A percentile compares a stretch with the other conserved stretches of the same genome.
These are phyloP conservation scores for Calonectria leucothoes DNA, from an alignment of 2,329 filamentous ascomycete species.

Conservation along the genomic window DNA sequence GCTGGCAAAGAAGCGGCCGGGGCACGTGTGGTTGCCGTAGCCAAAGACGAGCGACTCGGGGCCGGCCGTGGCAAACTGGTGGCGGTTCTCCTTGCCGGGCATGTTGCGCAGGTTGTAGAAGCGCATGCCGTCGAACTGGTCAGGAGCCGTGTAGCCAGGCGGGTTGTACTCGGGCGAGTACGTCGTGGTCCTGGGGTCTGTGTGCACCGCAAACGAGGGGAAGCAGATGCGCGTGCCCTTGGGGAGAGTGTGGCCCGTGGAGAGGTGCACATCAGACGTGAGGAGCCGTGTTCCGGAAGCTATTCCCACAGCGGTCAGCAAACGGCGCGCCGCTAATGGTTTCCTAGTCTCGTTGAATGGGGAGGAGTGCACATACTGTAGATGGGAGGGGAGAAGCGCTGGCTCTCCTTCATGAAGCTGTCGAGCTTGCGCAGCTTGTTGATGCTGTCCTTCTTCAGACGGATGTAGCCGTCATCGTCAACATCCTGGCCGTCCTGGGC, in stretches of 20 bases:
- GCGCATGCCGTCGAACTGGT: constrained; percentile 28
- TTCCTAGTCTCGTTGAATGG: neutral
- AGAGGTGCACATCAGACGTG: constrained; percentile 19
- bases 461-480: constrained; percentile 4
- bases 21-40: constrained; percentile 31
- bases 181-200: constrained; percentile 11
- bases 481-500: constrained; percentile 17
- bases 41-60: constrained; percentile 24
- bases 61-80: constrained; percentile 26
- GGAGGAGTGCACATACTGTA: constrained; percentile 27
- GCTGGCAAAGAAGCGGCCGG: constrained; percentile 26
- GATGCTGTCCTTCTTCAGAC: constrained; percentile 19
- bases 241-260: constrained; percentile 30
- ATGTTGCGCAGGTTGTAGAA: constrained; percentile 31
- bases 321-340: neutral
- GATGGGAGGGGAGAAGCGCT: constrained; percentile 34
- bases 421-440: constrained; percentile 33
- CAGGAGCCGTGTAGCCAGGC: constrained; percentile 5
- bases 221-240: constrained; percentile 33
- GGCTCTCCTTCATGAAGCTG: constrained; percentile 38
- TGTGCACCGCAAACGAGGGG: constrained; percentile 32
- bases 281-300: constrained; percentile 13
- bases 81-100: constrained; percentile 23
- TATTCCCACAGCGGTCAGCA: neutral
- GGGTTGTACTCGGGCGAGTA: constrained; percentile 23